Conservation (phyloP, 352 stramenopile genomes). For the Achlya hypogyna region DNA sequence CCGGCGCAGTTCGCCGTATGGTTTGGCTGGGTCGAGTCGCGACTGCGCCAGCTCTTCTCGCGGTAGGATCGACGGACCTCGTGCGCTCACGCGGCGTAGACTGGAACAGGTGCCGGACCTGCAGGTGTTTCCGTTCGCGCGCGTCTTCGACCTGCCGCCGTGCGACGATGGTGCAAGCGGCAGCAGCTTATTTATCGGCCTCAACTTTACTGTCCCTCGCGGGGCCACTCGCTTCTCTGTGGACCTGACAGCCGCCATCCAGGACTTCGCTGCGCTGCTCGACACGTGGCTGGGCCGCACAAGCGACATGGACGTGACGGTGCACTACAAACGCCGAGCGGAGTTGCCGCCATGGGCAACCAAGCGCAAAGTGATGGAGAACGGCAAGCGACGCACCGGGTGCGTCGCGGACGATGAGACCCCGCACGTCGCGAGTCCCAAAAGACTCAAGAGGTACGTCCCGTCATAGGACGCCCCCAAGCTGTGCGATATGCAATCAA, state of each 20-base stretch:
- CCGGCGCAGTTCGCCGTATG: conserved; percentile 51
- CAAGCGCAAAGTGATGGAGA: conserved; percentile 7
- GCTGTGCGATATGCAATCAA: too few relatives aligned
- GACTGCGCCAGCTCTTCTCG: conserved; percentile 61
- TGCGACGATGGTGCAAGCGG: conserved; percentile 45
- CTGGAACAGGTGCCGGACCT: conserved; percentile 52
- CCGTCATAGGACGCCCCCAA: not conserved
- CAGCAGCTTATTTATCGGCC: conserved; percentile 38
- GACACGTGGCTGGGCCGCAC: conserved; percentile 67
- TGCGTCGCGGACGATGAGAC: conserved; percentile 29
- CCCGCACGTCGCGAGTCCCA: conserved; percentile 22
- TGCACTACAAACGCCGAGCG: conserved; percentile 50
- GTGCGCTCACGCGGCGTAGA: not conserved
- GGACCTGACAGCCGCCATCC: conserved; percentile 61
- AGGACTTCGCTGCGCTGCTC: conserved; percentile 62
- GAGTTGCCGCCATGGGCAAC: conserved; percentile 45
- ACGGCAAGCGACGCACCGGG: conserved; percentile 20
- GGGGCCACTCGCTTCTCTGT: conserved; percentile 29
- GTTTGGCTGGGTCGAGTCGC: conserved; percentile 85
- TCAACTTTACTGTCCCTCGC: conserved; percentile 52
- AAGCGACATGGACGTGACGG: conserved; percentile 74
- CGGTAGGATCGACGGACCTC: not conserved
- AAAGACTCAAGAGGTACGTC: conserved; percentile 13
- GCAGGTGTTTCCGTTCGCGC: conserved; percentile 61
- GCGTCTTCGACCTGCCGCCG: conserved; percentile 65